Base-by-base conservation (phyloP, 2,329 filamentous ascomycete genomes). In the Fusarium napiforme region DNA sequence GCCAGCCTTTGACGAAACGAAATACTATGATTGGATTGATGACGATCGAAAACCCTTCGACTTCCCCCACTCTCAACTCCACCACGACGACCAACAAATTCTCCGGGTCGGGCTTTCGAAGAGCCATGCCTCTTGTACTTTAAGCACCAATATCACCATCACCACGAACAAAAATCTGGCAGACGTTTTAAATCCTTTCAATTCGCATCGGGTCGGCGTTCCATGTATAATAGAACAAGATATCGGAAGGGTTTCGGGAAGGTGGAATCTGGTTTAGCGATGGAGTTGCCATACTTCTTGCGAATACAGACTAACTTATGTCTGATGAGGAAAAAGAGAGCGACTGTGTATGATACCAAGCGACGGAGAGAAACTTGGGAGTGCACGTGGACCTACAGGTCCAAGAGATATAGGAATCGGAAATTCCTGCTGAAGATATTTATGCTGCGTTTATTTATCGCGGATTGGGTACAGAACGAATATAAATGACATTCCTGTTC, bases 141-240 rank as follows among this genome's bases (percentile, higher is more conserved):
- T 71, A 67, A 60, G 32, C 36, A 68, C 47, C 46, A 66, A 43
- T 46, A 72, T 36, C 58, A 67, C 62, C 30, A 75, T 61, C 43
- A 69, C 60, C 40, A 77, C 67, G 64, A 64, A 68, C 62, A 64
- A 71, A 76, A 71, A 60, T 60, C 62, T 62, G 71, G 56, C 72
- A 64, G 69, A 60, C 65, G 60, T 67, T 76, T 69, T 74, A 72
- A 72, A 75, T 77, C 43, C 40, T 67, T 67, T 66, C 46, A 59
- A 61, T 60, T 71, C 77, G 79, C 79, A 81, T 81, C 73, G 75
- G 76, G 76, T 69, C 74, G 80, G 80, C 79, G 80, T 81, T 81
- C 67, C 64, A 75, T 81, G 79, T 80, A 80, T 76, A 76, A 79
- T 79, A 81, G 71, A 77, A 67, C 50, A 65, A 63, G 67, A 63